Percentiles rank a stretch among this genome's conserved stretches.
These are phyloP conservation scores for Rhodocollybia butyracea DNA, from an alignment of 768 basidiomycete genomes.

Conservation along the genomic window DNA sequence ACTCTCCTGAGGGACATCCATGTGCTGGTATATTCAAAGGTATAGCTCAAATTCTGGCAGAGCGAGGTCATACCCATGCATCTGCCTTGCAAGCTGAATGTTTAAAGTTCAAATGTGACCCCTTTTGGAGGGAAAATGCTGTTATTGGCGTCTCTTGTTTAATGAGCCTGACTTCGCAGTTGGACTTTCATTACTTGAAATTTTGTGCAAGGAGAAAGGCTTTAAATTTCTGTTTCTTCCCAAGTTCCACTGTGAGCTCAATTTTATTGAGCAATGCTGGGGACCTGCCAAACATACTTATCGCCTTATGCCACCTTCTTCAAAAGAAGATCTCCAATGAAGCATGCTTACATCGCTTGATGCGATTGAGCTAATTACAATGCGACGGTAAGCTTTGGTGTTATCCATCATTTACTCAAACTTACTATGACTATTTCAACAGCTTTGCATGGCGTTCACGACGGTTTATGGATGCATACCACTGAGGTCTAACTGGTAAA, in stretches of 20 bases:
- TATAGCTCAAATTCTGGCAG: constrained; percentile 23
- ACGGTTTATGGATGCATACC: constrained; percentile 15
- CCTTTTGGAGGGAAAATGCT: constrained; percentile 16
- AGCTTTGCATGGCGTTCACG: no score
- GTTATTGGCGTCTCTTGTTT: constrained; percentile 21
- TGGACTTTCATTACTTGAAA: constrained; percentile 3
- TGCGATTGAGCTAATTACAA: no score
- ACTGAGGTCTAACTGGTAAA: constrained; percentile 10
- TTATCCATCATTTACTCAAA: no score
- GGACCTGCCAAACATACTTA: constrained; percentile 20
- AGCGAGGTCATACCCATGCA: constrained; percentile 13
- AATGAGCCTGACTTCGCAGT: constrained; percentile 24
- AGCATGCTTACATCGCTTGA: constrained; percentile 6
- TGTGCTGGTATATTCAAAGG: constrained; percentile 25
- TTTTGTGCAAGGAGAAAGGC: not conserved
- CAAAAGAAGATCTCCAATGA: not conserved
- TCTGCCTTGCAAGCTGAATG: constrained; percentile 16
- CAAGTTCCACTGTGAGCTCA: not conserved
- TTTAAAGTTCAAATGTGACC: constrained; percentile 18
- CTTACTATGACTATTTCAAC: no score
- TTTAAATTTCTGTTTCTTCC: not conserved
- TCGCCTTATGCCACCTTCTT: constrained; percentile 3
- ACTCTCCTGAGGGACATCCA: constrained; percentile 7
- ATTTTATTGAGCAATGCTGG: constrained; percentile 21
- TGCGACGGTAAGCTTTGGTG: no score